Evolutionary conservation across 208 protist genomes (phyloP).

Genomic region (Herpetomonas tarakana): DNA sequence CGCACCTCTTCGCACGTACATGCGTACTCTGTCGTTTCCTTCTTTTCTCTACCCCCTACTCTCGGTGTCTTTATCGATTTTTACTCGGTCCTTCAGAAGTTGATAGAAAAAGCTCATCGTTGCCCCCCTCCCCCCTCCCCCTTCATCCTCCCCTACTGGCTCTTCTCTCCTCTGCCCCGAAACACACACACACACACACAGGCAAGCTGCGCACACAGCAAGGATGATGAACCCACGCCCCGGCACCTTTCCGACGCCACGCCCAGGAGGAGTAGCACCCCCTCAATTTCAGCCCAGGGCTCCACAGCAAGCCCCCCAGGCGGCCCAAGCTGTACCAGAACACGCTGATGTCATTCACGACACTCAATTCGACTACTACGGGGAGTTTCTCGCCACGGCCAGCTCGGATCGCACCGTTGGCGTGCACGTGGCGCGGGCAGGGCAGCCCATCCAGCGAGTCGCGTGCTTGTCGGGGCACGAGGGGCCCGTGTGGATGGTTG

Average conservation of each 20-base stretch:
- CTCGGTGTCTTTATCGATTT: too few species aligned
- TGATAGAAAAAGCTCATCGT: too few species aligned
- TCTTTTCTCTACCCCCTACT: too few species aligned
- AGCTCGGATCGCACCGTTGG: conserved; percentile 97
- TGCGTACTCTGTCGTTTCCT: too few species aligned
- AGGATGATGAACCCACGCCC: not conserved
- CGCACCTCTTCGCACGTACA: too few species aligned
- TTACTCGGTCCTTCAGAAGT: too few species aligned
- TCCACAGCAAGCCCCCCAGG: conserved; percentile 7
- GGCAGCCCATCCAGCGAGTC: conserved; percentile 44
- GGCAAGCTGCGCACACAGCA: too few species aligned
- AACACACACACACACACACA: too few species aligned
- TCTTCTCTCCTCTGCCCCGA: too few species aligned
- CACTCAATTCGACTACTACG: conserved; percentile 98
- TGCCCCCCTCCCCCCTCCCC: too few species aligned
- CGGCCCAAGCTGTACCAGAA: conserved; percentile 16
- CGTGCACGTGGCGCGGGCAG: conserved; percentile 89
- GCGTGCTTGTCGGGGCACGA: conserved; percentile 89
- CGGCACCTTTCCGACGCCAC: not conserved
- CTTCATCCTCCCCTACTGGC: too few species aligned
- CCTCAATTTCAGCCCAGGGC: not conserved
- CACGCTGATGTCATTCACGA: conserved; percentile 96
- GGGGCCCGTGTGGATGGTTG: conserved; percentile 98
- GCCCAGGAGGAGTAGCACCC: not conserved
- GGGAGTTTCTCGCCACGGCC: conserved; percentile 96